Conservation (phyloP, 1,139 yeast species). For the Dujonia santamariae region DNA sequence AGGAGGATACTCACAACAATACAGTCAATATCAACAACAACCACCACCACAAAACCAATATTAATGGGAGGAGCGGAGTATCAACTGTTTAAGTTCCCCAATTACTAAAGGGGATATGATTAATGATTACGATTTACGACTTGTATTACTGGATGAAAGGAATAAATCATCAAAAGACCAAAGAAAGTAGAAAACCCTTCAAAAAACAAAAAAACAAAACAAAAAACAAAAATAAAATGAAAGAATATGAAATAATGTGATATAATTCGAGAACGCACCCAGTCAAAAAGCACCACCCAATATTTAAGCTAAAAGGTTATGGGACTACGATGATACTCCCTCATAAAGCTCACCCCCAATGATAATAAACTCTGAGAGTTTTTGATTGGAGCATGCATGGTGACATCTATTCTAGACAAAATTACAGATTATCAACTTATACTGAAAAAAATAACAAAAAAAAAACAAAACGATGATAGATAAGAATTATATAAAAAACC, state of each 20-base stretch:
- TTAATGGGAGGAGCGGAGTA: neutral
- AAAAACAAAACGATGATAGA: too few relatives aligned
- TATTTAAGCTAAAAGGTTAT: too few relatives aligned
- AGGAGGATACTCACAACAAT: conserved; percentile 4
- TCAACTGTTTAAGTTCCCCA: neutral
- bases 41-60: conserved; percentile 14
- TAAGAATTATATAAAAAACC: conserved; percentile 7
- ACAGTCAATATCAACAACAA: conserved; percentile 9
- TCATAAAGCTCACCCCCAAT: too few relatives aligned
- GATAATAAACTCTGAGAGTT: too few relatives aligned
- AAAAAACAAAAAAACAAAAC: conserved; percentile 4
- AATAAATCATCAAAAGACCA: conserved; percentile 1
- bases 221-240: conserved; percentile 3
- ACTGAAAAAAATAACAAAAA: neutral
- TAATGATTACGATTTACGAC: too few relatives aligned
- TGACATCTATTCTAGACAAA: too few relatives aligned
- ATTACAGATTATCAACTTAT: neutral
- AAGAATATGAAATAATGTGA: too few relatives aligned
- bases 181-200: conserved; percentile 1
- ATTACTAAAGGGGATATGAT: too few relatives aligned
- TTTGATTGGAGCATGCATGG: too few relatives aligned
- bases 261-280: too few relatives aligned
- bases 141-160: neutral
- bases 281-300: too few relatives aligned
- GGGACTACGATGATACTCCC: too few relatives aligned